Percentiles rank a stretch among this genome's conserved stretches.
phyloP scores from a whole-genome alignment of 345 rosid genomes.

The Rubroshorea leprosula region DNA sequence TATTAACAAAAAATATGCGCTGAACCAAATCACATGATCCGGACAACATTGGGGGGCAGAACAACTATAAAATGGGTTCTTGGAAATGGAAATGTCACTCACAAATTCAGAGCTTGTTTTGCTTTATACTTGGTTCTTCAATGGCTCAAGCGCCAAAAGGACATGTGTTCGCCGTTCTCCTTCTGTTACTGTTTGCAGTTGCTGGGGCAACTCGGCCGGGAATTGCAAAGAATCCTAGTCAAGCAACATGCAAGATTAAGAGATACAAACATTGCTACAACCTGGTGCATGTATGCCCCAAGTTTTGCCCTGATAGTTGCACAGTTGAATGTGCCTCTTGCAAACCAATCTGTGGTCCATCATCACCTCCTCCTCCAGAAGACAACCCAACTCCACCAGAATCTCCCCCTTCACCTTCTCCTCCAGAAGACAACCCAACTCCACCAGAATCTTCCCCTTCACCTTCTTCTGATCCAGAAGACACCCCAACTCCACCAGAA shows the following conservation, averaged over 20 bases:
- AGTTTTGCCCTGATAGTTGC: constrained; percentile 47
- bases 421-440: constrained; percentile 3
- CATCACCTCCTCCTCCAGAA: constrained; percentile 12
- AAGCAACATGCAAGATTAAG: constrained; percentile 34
- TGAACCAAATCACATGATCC: background rate
- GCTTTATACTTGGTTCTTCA: background rate
- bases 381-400: constrained; percentile 8
- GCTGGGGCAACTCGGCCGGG: constrained; percentile 42
- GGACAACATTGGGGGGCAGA: background rate
- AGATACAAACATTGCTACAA: constrained; percentile 46
- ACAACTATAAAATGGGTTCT: constrained; percentile 19
- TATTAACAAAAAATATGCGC: background rate
- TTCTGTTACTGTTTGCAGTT: constrained; percentile 28
- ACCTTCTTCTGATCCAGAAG: constrained; percentile 9
- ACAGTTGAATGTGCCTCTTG: constrained; percentile 46
- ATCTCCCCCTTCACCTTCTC: constrained; percentile 12
- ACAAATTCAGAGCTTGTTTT: background rate
- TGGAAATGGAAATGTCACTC: background rate
- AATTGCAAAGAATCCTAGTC: constrained; percentile 49
- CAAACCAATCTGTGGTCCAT: constrained; percentile 34
- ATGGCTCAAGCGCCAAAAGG: constrained; percentile 22
- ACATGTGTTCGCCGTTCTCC: constrained; percentile 21
- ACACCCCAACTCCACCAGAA: constrained; percentile 11
- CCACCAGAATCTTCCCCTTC: constrained; percentile 13
- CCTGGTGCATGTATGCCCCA: constrained; percentile 47